phyloP scores from a whole-genome alignment of 78 protist genomes.

The Creolimax fragrantissima region DNA sequence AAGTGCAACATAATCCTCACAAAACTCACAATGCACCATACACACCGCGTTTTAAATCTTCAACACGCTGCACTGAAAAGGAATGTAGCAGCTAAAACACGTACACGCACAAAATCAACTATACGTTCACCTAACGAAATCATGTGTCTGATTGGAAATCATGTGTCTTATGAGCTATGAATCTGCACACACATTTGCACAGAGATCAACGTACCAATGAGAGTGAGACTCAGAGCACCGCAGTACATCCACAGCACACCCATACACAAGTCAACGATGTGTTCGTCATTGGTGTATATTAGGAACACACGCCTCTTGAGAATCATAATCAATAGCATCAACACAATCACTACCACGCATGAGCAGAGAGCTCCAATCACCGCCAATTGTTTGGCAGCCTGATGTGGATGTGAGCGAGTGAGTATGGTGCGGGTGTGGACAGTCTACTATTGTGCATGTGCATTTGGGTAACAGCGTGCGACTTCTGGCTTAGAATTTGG shows the following conservation, averaged over 20 bases:
- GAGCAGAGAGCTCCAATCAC: neutral
- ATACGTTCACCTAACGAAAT: no score
- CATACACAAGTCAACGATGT: neutral
- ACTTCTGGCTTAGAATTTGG: no score
- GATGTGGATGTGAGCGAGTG: neutral
- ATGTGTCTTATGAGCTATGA: no score
- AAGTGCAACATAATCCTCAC: no score
- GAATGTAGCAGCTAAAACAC: no score
- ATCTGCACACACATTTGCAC: neutral
- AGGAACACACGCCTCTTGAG: neutral
- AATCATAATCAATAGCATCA: neutral
- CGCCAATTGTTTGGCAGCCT: neutral
- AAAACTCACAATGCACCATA: no score
- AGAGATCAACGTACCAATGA: neutral
- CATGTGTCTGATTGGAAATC: no score
- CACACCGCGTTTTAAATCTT: no score
- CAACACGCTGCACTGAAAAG: no score
- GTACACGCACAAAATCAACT: no score
- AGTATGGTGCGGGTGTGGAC: no score
- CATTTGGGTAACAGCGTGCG: no score
- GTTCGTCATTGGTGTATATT: slow-evolving; percentile 1
- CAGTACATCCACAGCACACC: neutral
- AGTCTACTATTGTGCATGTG: neutral
- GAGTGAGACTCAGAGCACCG: neutral
- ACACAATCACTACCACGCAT: neutral